Conservation (phyloP, 306 rosid genomes). For the Morella rubra region DNA sequence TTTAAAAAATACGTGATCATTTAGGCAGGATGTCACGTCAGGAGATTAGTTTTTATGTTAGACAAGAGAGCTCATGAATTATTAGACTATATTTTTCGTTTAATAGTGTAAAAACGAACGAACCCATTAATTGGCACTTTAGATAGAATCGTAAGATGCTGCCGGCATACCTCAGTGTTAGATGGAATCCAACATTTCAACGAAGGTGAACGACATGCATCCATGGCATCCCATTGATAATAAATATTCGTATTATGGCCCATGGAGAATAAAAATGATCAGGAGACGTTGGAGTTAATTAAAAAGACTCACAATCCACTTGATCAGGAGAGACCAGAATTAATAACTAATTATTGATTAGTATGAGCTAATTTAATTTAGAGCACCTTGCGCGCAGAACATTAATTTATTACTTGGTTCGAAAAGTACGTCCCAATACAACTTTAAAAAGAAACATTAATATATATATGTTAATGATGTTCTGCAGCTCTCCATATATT, state of each 20-base stretch:
- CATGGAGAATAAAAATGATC: background rate
- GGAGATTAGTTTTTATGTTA: constrained; percentile 19
- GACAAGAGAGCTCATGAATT: constrained; percentile 6
- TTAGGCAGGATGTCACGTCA: constrained; percentile 38
- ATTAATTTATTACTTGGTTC: background rate
- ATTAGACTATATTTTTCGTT: background rate
- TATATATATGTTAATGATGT: background rate
- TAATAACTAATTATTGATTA: background rate
- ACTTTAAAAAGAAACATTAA: no score
- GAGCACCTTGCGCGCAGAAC: background rate
- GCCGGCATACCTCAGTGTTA: constrained; percentile 26
- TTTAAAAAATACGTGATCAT: constrained; percentile 5
- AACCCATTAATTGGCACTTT: no score
- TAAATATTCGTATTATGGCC: constrained; percentile 8
- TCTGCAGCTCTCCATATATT: no score
- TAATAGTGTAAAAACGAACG: no score
- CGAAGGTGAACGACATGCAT: background rate
- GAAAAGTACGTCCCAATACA: background rate
- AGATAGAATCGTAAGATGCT: background rate
- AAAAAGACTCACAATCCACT: background rate
- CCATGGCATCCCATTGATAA: background rate
- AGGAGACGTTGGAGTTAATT: background rate
- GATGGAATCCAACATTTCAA: constrained; percentile 22
- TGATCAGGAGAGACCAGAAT: background rate
- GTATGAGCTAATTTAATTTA: background rate